Evolutionary conservation across 768 basidiomycete genomes (phyloP).

Genomic region (Collybia mongolica): DNA sequence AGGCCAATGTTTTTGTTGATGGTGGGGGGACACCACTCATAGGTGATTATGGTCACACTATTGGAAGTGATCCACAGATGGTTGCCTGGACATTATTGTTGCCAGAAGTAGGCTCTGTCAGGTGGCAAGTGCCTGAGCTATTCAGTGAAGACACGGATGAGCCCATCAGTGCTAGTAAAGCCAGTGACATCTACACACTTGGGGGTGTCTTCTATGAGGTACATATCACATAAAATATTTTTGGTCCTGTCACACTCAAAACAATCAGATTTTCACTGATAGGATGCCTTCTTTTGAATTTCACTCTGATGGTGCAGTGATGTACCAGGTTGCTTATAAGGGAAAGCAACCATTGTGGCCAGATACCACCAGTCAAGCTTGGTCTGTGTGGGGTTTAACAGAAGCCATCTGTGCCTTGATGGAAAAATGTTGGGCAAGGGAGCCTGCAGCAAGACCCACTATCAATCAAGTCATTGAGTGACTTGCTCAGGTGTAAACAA

Average conservation of each 20-base stretch:
- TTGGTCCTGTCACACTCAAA: not conserved
- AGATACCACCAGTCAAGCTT: slow-evolving; percentile 4
- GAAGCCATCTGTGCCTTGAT: slow-evolving; percentile 22
- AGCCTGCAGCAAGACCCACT: slow-evolving; percentile 16
- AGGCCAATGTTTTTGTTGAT: slow-evolving; percentile 24
- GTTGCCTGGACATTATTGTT: slow-evolving; percentile 12
- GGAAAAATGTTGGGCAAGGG: slow-evolving; percentile 20
- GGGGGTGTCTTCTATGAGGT: slow-evolving; percentile 27
- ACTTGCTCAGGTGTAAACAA: too few species aligned
- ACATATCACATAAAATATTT: not conserved
- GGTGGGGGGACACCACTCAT: slow-evolving; percentile 19
- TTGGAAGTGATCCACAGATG: slow-evolving; percentile 17
- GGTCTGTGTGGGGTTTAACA: slow-evolving; percentile 14
- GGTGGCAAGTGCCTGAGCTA: slow-evolving; percentile 29
- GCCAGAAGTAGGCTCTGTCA: slow-evolving; percentile 15
- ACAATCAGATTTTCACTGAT: slow-evolving; percentile 22
- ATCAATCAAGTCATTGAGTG: not conserved
- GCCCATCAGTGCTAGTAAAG: slow-evolving; percentile 10
- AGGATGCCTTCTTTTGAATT: slow-evolving; percentile 17
- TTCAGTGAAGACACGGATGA: slow-evolving; percentile 1
- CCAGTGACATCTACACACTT: slow-evolving; percentile 28
- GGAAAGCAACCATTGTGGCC: slow-evolving; percentile 18
- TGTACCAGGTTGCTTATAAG: slow-evolving; percentile 9
- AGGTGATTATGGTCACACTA: slow-evolving; percentile 25
- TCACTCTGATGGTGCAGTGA: slow-evolving; percentile 11